Percentiles rank a stretch among this genome's conserved stretches.
These are phyloP conservation scores for Ichthyophthirius multifiliis DNA, from an alignment of 169 alveolate genomes.

Conservation along the genomic window DNA sequence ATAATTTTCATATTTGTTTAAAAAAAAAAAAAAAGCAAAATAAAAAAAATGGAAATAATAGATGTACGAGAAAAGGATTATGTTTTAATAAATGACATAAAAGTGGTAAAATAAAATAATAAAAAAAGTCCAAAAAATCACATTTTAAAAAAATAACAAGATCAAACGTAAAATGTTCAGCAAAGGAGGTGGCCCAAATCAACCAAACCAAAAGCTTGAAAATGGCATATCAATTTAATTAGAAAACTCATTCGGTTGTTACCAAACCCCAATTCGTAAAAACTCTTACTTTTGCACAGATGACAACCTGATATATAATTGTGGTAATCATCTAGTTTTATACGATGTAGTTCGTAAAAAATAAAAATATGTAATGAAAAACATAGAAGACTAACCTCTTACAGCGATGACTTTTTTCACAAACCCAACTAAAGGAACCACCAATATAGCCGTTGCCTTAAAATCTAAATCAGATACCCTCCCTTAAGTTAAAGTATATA, in stretches of 20 bases:
- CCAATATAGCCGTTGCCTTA: constrained; percentile 11
- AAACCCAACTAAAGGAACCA: neutral
- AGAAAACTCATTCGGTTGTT: constrained; percentile 30
- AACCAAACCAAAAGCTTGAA: neutral
- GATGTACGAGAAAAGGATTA: constrained; percentile 3
- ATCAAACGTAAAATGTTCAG: constrained; percentile 11
- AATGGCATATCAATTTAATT: constrained; percentile 27
- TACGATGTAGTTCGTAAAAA: constrained; percentile 24
- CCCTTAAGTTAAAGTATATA: constrained; percentile 29
- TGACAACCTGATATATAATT: constrained; percentile 21
- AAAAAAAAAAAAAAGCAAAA: neutral
- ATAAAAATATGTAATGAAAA: constrained; percentile 26
- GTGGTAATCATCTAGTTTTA: constrained; percentile 32
- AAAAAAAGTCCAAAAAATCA: too few species aligned
- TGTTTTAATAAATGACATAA: neutral
- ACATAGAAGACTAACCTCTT: constrained; percentile 25
- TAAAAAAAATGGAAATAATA: neutral
- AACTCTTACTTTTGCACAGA: constrained; percentile 25
- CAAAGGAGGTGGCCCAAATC: too few species aligned
- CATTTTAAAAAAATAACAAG: neutral
- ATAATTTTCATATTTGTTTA: neutral
- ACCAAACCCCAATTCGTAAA: constrained; percentile 19
- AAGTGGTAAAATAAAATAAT: neutral
- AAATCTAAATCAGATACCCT: constrained; percentile 27
- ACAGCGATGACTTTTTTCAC: constrained; percentile 20